Conservation (phyloP, 805 yeast genomes). For the Teunomyces lycoperdinae region DNA sequence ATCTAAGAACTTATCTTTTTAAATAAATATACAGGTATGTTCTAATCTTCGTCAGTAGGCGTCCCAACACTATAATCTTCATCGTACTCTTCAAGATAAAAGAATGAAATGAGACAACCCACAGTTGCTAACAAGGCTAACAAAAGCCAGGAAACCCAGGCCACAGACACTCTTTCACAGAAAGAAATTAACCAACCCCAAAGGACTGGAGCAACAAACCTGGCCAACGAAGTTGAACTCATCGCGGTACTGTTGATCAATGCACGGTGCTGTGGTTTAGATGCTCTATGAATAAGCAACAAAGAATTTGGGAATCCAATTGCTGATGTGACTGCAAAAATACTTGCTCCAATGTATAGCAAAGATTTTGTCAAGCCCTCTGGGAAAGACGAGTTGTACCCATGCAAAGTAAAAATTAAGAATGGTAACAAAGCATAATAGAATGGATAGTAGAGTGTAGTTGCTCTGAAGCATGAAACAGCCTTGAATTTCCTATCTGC, state of each 20-base stretch:
- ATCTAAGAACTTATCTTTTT: background rate
- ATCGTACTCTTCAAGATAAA: slow-evolving; percentile 23
- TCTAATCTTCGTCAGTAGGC: background rate
- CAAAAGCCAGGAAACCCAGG: slow-evolving; percentile 31
- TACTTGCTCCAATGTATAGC: slow-evolving; percentile 25
- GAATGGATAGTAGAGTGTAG: slow-evolving; percentile 42
- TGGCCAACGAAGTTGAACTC: slow-evolving; percentile 51
- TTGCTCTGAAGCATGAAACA: slow-evolving; percentile 40
- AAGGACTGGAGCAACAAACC: slow-evolving; percentile 54
- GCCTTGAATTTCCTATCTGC: slow-evolving; percentile 49
- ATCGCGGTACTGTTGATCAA: slow-evolving; percentile 57
- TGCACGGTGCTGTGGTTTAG: slow-evolving; percentile 54
- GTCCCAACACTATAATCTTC: slow-evolving; percentile 13
- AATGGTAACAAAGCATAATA: slow-evolving; percentile 48
- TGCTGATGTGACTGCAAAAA: slow-evolving; percentile 39
- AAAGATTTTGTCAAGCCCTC: slow-evolving; percentile 15
- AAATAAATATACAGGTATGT: background rate
- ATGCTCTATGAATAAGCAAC: slow-evolving; percentile 52
- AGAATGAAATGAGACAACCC: slow-evolving; percentile 19
- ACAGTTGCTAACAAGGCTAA: slow-evolving; percentile 21
- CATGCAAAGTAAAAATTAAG: slow-evolving; percentile 41
- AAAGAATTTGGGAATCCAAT: slow-evolving; percentile 52
- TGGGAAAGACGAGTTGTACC: slow-evolving; percentile 27
- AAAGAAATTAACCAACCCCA: slow-evolving; percentile 49
- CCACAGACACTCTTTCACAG: slow-evolving; percentile 22